Evolutionary conservation across 148 eudicot species (phyloP), one percentile per base, ranked within the genome.

Genomic region (Amaranthus cruentus): DNA sequence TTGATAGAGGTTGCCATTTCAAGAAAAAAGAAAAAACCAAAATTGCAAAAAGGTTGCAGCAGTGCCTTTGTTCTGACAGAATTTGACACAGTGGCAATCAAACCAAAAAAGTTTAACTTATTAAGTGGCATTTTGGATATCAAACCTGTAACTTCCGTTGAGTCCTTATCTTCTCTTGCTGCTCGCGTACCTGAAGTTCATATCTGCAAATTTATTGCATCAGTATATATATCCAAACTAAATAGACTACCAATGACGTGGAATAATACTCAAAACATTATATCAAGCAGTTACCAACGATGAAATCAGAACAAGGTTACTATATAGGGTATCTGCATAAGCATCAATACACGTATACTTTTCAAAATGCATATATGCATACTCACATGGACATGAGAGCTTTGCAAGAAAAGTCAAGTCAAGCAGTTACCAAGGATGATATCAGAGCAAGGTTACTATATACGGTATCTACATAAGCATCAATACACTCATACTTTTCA

Each of bases 151-250:
- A 80, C 76, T 87, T 90, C 78, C 99, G 87, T 81, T 92, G 80
- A 77, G 72, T 95, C 77, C 99, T 87, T 78, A 86, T 70, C 73
- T 75, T 38, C 77, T 88, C 90, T 84, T 90, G 96, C 87, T 95
- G 99, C 83, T 95, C 99, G 78, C 94, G 88, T 73, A 90, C 72
- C 82, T 95, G 92, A 7, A 95, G 92, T 84, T 92, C 96, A 71
- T 88, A 95, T 89, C 99, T 95, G 87, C 49, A 73, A 81, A 15
- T 79, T 67, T 75, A 83, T 69, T 14, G 75, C 10, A 75, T 71
- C 66, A 69, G 62, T 10, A 71, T 56, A 60, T 55, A 52, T 4
- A 56, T 66, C 44, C 38, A 59, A 66, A 47, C 21, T 47, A 28
- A 59, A 3, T 15, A 57, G 43, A 62, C 67, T 9, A 14, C 12